phyloP scores from a whole-genome alignment of 2,329 filamentous ascomycete genomes.

The Diaporthe vaccinii region DNA sequence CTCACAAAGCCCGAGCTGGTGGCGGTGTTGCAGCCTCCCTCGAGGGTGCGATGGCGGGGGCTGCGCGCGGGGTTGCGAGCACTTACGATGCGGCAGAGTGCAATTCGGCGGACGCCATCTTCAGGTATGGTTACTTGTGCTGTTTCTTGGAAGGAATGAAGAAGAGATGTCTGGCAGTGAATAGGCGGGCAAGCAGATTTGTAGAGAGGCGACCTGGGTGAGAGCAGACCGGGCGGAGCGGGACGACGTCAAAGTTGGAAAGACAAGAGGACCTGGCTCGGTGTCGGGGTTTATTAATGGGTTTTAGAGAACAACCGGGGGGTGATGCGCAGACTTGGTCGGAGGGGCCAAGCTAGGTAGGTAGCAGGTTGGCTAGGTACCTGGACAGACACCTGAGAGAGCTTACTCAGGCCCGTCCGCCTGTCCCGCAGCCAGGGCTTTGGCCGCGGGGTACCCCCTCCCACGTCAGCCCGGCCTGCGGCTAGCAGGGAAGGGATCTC shows the following conservation, averaged over 20 bases:
- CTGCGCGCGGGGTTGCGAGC: conserved; percentile 28
- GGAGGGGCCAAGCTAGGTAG: conserved; percentile 24
- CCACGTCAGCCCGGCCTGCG: conserved; percentile 11
- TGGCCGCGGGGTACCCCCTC: conserved; percentile 35
- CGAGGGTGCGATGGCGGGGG: conserved; percentile 37
- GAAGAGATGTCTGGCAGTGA: conserved; percentile 27
- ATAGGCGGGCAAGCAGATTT: conserved; percentile 20
- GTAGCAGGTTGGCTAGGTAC: not conserved
- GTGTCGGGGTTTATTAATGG: conserved; percentile 40
- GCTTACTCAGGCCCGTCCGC: conserved; percentile 39
- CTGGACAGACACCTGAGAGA: conserved; percentile 17
- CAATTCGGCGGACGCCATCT: conserved; percentile 47
- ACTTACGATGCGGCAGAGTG: conserved; percentile 50
- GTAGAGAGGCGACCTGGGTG: conserved; percentile 28
- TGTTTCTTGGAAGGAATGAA: conserved; percentile 18
- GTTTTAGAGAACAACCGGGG: conserved; percentile 28
- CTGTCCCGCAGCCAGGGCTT: conserved; percentile 23
- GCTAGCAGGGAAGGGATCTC: not conserved
- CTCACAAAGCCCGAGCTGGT: conserved; percentile 10
- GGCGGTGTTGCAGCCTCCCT: conserved; percentile 14
- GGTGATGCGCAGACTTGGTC: conserved; percentile 32
- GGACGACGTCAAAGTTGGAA: conserved; percentile 35
- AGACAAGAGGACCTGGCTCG: conserved; percentile 29
- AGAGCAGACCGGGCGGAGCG: conserved; percentile 34
- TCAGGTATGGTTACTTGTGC: conserved; percentile 45